Conservation (phyloP, 2,329 filamentous ascomycete genomes). For the Monilinia polystroma region DNA sequence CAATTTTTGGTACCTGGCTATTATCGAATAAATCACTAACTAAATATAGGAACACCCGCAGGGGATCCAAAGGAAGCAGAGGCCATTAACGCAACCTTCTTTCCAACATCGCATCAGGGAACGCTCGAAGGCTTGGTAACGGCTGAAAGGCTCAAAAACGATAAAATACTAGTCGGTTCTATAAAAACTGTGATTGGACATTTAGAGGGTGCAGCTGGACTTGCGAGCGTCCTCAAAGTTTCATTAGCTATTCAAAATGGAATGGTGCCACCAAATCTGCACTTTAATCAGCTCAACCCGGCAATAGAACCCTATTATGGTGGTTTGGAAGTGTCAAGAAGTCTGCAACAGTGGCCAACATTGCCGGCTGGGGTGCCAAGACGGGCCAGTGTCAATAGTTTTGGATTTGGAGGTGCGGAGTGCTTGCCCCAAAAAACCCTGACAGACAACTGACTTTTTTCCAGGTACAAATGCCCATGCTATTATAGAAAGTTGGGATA, state of each 20-base stretch:
- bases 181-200: neutral
- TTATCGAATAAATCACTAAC: no score
- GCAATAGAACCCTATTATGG: neutral
- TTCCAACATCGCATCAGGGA: no score
- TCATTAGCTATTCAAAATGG: neutral
- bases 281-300: neutral
- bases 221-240: neutral
- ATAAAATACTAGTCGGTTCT: neutral
- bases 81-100: constrained; percentile 26
- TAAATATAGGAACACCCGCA: constrained; percentile 25
- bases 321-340: neutral
- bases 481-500: neutral
- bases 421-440: no score
- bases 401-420: neutral
- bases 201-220: neutral
- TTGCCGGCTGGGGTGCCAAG: neutral
- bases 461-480: neutral
- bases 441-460: neutral
- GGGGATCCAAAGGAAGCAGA: constrained; percentile 32
- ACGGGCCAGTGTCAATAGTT: neutral
- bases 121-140: neutral
- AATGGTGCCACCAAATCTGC: neutral
- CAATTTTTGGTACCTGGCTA: no score
- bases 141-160: neutral
- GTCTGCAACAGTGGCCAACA: neutral